These are phyloP conservation scores for Beauveria bassiana DNA, from an alignment of 2,329 filamentous ascomycete species.

Conservation along the genomic window DNA sequence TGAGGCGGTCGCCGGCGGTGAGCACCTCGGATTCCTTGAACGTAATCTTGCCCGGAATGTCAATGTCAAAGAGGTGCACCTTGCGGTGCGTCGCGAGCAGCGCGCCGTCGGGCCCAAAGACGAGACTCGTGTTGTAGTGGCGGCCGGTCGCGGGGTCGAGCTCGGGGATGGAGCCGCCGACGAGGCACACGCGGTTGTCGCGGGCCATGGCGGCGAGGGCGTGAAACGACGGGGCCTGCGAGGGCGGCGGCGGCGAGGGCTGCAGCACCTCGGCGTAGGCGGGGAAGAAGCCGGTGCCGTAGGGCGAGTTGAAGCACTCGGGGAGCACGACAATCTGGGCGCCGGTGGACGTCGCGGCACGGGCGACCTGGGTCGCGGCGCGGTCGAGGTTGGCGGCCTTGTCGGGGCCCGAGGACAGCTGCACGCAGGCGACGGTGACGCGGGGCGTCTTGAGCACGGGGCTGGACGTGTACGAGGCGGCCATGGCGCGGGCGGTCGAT, in stretches of 20 bases:
- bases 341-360: conserved; percentile 61
- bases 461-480: conserved; percentile 3
- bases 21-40: conserved; percentile 90
- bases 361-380: conserved; percentile 74
- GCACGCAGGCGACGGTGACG: conserved; percentile 72
- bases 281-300: conserved; percentile 84
- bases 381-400: conserved; percentile 77
- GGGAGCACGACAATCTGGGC: conserved; percentile 86
- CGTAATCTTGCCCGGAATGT: conserved; percentile 88
- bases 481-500: not conserved
- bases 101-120: conserved; percentile 70
- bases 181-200: conserved; percentile 70
- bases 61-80: conserved; percentile 94
- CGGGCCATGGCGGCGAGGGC: conserved; percentile 72
- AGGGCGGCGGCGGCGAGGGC: conserved; percentile 62
- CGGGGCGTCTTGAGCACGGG: conserved; percentile 58
- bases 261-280: conserved; percentile 83
- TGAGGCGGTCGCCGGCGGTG: conserved; percentile 75
- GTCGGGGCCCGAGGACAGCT: conserved; percentile 73
- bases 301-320: conserved; percentile 98
- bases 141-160: conserved; percentile 48
- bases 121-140: conserved; percentile 86
- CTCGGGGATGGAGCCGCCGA: conserved; percentile 92
- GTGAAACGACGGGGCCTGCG: conserved; percentile 75
- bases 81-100: conserved; percentile 87